Percentiles rank a stretch among this genome's conserved stretches.
Conservation (phyloP, 768 basidiomycete species). For the Phlebiopsis flavidoalba region DNA sequence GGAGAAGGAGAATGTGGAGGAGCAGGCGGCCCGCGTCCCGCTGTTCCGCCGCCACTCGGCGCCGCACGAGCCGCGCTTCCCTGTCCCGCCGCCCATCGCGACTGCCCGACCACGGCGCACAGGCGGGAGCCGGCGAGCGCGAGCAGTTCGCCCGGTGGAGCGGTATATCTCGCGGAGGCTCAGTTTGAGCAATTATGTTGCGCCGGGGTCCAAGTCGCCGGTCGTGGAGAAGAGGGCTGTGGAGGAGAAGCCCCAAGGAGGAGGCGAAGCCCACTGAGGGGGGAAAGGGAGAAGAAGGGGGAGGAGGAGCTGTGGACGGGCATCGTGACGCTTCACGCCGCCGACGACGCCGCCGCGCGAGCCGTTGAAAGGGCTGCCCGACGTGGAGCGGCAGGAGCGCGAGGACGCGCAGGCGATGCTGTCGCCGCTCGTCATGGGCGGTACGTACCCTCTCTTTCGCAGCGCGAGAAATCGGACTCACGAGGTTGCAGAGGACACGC, state of each 20-base stretch:
- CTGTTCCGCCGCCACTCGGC: slow-evolving; percentile 7
- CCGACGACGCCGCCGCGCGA: slow-evolving; percentile 21
- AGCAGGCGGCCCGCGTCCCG: background rate
- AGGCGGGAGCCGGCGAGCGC: background rate
- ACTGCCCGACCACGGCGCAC: background rate
- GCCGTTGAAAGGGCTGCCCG: background rate
- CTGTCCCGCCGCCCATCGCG: background rate
- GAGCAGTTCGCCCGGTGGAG: slow-evolving; percentile 12
- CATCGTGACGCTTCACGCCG: slow-evolving; percentile 19
- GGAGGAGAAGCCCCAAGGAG: background rate
- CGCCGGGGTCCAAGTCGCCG: slow-evolving; percentile 24
- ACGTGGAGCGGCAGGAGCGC: background rate
- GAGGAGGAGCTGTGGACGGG: background rate
- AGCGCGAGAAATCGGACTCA: background rate
- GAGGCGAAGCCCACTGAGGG: background rate
- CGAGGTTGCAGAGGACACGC: background rate
- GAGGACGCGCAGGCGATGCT: slow-evolving; percentile 5
- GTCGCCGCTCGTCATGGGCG: slow-evolving; percentile 12
- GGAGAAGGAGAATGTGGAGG: background rate
- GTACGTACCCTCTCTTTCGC: slow-evolving; percentile 1
- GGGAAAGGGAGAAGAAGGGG: background rate
- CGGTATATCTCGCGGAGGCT: slow-evolving; percentile 26
- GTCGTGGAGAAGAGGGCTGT: too few relatives aligned
- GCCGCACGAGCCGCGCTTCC: slow-evolving; percentile 2
- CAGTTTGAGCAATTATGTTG: slow-evolving; percentile 46